Evolutionary conservation across 139 green algal species (phyloP).

Genomic region (Gonium pectorale): DNA sequence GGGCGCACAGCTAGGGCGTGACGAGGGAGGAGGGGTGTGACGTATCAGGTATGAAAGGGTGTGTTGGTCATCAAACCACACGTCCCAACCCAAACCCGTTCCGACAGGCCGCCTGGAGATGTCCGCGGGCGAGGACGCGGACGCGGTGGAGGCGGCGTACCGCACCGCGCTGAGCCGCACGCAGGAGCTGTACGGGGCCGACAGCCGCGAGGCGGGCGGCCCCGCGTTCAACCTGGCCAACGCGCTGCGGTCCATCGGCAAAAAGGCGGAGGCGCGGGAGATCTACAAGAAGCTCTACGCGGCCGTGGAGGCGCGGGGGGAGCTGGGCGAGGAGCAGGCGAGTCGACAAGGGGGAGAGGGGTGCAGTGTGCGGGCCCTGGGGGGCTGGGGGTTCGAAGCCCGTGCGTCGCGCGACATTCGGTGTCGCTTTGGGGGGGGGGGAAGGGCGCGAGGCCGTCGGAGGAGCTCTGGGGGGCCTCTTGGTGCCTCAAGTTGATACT

Average conservation of each 20-base stretch:
- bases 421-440: no score
- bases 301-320: not conserved
- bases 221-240: constrained; percentile 41
- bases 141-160: constrained; percentile 23
- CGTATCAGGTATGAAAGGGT: no score
- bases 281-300: no score
- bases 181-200: constrained; percentile 4
- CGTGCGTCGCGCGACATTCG: not conserved
- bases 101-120: constrained; percentile 32
- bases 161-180: constrained; percentile 17
- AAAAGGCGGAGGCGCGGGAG: constrained; percentile 38
- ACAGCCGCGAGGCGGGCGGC: constrained; percentile 3
- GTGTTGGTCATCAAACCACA: no score
- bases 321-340: not conserved
- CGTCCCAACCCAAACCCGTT: no score
- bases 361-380: no score
- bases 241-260: constrained; percentile 24
- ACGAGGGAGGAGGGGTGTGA: no score
- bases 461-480: no score
- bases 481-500: no score
- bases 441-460: no score
- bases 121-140: constrained; percentile 11
- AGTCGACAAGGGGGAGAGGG: not conserved
- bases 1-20: no score
- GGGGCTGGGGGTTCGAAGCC: not conserved